Evolutionary conservation across 805 yeast species (phyloP), one percentile per base, ranked within the genome.

Genomic region (Metschnikowia reukaufii): DNA sequence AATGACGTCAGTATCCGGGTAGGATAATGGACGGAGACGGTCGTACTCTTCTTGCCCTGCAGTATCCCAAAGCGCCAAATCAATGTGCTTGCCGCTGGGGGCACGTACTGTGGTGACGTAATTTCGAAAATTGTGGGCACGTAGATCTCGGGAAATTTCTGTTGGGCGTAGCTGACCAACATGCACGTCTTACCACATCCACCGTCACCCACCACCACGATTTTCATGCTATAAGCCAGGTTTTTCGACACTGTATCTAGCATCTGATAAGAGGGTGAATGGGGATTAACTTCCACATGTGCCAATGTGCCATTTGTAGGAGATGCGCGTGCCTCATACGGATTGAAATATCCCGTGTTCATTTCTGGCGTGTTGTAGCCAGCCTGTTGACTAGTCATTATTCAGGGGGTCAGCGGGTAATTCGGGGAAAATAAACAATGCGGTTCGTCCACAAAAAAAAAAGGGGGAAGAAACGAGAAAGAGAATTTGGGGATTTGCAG

Each of bases 11-110:
- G 84, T 87, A 55, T 87, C 95, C 5, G 91, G 84, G 60, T 88
- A 88, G 36, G 86, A 76, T 39, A 89, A 70, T 1, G 95, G 94
- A 50, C 96, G 72, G 46, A 88, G 68, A 44, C 96, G 70, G 61
- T 84, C 91, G 60, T 86, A 87, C 63, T 86, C 94, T 65, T 88
- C 95, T 66, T 87, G 94, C 3, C 96, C 94, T 0, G 96, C 96
- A 0, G 96, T 87, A 62, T 88, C 96, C 95, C 95, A 88, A 25
- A 88, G 65, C 0, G 88, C 87, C 54, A 88, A 65, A 59, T 84
- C 90, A 17, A 85, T 73, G 66, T 87, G 81, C 70, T 92, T 86
- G 42, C 96, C 95, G 61, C 86, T 92, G 5, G 78, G 77, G 48
- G 86, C 85, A 64, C 83, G 64, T 2, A 84, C 79, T 33, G 74